Base-by-base conservation (phyloP, 2,329 filamentous ascomycete species). In the Calonectria pauciramosa region DNA sequence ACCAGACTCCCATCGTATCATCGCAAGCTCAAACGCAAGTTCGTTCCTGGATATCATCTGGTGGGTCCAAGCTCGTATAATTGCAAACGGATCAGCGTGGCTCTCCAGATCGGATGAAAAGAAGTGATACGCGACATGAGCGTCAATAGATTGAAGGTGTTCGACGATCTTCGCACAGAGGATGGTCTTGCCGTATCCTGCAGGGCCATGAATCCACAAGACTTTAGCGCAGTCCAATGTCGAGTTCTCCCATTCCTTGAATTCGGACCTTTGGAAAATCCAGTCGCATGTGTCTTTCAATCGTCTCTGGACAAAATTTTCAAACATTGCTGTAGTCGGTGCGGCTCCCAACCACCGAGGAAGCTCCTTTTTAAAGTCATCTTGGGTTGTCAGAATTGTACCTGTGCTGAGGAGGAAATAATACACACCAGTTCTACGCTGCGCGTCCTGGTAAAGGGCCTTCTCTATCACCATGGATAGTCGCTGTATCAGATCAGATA, bases 141-240 rank as follows among this genome's bases (percentile, higher is more conserved):
- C 38, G 1, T 75, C 26, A 4, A 41, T 66, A 4, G 65, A 36
- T 18, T 67, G 54, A 3, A 84, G 64, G 54, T 83, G 52, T 49
- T 85, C 67, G 10, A 83, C 69, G 1, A 85, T 44, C 26, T 73
- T 79, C 14, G 83, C 78, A 71, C 82, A 82, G 5, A 84, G 75
- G 3, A 84, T 71, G 0, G 83, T 85, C 73, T 85, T 85, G 11
- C 83, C 83, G 56, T 80, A 84, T 4, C 83, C 77, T n/a, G 76
- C 65, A 36, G 71, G 72, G 4, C 82, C 82, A 51, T 82, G 70
- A 34, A 85, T 76, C 83, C 84, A 85, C 2, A 85, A 71, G 4
- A 83, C 4, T n/a, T 77, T 80, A 0, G 76, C 20, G 9, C 51
- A 16, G 2, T 32, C 38, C 2, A 49, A 30, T 23, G 68, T 60